phyloP scores from a whole-genome alignment of 345 rosid genomes.

The Melastoma malabathricum region DNA sequence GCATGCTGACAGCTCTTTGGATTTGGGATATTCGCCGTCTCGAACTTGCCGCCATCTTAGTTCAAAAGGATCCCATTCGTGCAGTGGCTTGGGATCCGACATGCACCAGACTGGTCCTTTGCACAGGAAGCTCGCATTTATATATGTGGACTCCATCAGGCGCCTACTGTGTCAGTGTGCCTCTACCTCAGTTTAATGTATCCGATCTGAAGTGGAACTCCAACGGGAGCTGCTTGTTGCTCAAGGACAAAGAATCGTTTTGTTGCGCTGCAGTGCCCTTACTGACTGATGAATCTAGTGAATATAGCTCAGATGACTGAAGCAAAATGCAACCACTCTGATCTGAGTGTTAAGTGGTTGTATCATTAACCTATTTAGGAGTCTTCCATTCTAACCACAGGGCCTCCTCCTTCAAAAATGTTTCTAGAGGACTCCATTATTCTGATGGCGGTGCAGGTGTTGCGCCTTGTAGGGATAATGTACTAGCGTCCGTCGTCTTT shows the following conservation, averaged over 20 bases:
- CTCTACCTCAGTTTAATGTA: conserved; percentile 53
- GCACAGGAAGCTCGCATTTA: conserved; percentile 83
- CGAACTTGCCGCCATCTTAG: conserved; percentile 80
- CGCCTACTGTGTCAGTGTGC: conserved; percentile 76
- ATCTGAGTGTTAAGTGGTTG: too few species aligned
- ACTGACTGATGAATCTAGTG: conserved; percentile 68
- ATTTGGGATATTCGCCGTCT: conserved; percentile 78
- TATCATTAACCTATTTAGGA: too few species aligned
- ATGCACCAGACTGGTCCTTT: conserved; percentile 63
- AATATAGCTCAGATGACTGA: conserved; percentile 84
- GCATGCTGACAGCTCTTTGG: conserved; percentile 88
- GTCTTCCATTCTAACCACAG: too few species aligned
- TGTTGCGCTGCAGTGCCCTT: conserved; percentile 73
- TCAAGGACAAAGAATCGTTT: conserved; percentile 82
- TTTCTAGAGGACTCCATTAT: too few species aligned
- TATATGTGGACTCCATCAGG: conserved; percentile 95
- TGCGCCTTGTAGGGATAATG: too few species aligned
- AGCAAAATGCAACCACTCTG: not conserved
- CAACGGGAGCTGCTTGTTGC: conserved; percentile 83
- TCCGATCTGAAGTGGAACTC: conserved; percentile 82
- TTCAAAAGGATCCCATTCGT: conserved; percentile 81
- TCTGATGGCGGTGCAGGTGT: too few species aligned
- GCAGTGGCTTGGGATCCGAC: conserved; percentile 90
- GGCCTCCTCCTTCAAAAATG: too few species aligned
- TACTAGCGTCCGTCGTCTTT: too few species aligned